Base-by-base conservation (phyloP, 257 asterid genomes). In the Verbena officinalis region DNA sequence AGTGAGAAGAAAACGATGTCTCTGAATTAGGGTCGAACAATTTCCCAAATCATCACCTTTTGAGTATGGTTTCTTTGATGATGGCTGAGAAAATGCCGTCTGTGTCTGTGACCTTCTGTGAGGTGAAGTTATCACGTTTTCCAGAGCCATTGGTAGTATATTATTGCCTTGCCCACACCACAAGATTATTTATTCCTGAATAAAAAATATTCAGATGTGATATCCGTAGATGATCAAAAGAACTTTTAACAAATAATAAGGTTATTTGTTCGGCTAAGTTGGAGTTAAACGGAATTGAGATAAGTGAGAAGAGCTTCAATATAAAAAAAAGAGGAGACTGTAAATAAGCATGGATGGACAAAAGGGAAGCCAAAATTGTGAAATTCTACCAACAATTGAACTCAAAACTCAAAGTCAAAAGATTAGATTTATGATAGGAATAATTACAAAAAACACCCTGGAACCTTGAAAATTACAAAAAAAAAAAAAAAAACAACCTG, bases 1-100 rank as follows among this genome's bases (percentile, higher is more conserved):
- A 0, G 78, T 81, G 4, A 88, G 84, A 34, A 88, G 96, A 64
- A 83, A 88, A 14, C 80, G 85, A 62, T 88, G 96, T 59, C 95
- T 73, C 62, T 80, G 84, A 63, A 83, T 58, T 46, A 88, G 80
- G 63, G 87, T 74, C 4, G 82, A 55, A 39, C 76, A 83, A 74
- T 58, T 81, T 45, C 84, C 91, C 73, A 80, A 59, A 57, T 87
- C 90, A 1, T 73, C 80, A 36, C 64, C 76, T 31, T 67, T 67
- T 17, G 81, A 50, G 38, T 49, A 58, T 49, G 63, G 87, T 55
- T 64, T 80, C 79, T 69, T 77, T 16, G 51, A 49, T n/a, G 77
- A 10, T 9, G 76, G 73, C 52, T 73, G 74, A 59, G 90, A 77
- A 62, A 87, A 82, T 33, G 82, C 84, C 14, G 81, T 82, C 72